Percentiles rank a stretch among this genome's conserved stretches.
Conservation (phyloP, 768 basidiomycete species). For the Boletus subparvulus region DNA sequence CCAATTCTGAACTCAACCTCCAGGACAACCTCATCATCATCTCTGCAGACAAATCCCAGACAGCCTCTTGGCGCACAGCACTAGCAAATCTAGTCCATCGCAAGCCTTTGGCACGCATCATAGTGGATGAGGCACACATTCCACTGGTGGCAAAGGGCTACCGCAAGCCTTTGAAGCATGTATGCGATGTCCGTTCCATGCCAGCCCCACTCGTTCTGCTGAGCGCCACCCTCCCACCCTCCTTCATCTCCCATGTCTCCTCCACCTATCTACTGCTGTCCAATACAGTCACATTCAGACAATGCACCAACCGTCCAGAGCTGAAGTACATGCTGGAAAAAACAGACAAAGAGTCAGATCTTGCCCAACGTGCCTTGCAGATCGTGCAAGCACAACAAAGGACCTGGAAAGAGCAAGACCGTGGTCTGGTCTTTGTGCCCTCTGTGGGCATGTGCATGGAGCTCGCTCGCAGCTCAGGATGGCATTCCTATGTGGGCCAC, state of each 20-base stretch:
- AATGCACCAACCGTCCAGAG: conserved; percentile 7
- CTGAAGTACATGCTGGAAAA: conserved; percentile 8
- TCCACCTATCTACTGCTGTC: not conserved
- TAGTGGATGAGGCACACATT: conserved; percentile 30
- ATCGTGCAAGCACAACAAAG: not conserved
- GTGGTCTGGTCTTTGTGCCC: conserved; percentile 11
- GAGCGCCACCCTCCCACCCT: conserved; percentile 15
- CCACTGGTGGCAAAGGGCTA: conserved; percentile 8
- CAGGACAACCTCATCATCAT: conserved; percentile 4
- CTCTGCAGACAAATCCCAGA: conserved; percentile 8
- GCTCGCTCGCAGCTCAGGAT: not conserved
- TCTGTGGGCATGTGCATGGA: not conserved
- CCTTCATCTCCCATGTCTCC: not conserved
- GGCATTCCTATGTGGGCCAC: conserved; percentile 20
- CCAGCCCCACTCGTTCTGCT: conserved; percentile 22
- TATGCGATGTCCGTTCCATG: not conserved
- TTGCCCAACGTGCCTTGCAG: not conserved
- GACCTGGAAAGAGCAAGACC: not conserved
- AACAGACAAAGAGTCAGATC: not conserved
- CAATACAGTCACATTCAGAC: not conserved
- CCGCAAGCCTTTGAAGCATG: not conserved
- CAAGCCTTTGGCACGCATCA: not conserved
- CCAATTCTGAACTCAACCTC: not conserved
- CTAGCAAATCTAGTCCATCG: not conserved
- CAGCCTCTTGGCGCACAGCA: not conserved